Base-by-base conservation (phyloP, 805 yeast genomes). In the Phaffomyces opuntiae region DNA sequence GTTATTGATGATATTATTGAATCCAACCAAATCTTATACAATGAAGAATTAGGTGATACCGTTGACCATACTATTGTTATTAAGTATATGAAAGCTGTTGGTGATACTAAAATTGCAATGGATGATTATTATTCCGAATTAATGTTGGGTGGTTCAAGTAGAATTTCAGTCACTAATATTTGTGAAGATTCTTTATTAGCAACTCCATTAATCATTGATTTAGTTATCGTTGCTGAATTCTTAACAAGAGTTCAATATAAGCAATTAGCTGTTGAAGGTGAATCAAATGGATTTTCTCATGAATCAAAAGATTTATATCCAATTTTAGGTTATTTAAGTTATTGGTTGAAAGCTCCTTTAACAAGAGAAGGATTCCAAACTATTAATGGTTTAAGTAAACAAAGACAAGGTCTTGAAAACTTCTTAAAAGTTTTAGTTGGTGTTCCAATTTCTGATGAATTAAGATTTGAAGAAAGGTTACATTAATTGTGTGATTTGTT, bases 91-190 rank as follows among this genome's bases (percentile, higher is more conserved):
- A 85, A 87, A 46, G 96, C 97, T 9, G 97, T 90, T 41, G 96
- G 96, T 35, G 98, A 90, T 68, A 82, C 93, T 53, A 90, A 90
- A 73, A 96, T 90, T 53, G 98, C 98, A 44, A 91, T 90, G 97
- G 98, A 90, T 67, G 97, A 91, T 71, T 90, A 90, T 72, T 88
- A 91, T 72, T 84, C 95, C 46, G 97, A 90, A 69, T 80, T 90
- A 63, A 91, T 90, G 97, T 77, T 90, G 58, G 98, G 98, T 50
- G 98, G 98, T 39, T 96, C 90, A 71, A 91, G 90, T 73, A 84
- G 93, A 63, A 85, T 90, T 55, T 81, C 95, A 40, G 84, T 91
- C 62, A 96, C 90, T 70, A 90, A 91, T 64, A 96, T 91, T 37
- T 90, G 98, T 68, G 98, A 90, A 69, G 98, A 90, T 66, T 89